Evolutionary conservation across 371 early-diverging fungal genomes (phyloP).

Genomic region (Mucor velutinosus): DNA sequence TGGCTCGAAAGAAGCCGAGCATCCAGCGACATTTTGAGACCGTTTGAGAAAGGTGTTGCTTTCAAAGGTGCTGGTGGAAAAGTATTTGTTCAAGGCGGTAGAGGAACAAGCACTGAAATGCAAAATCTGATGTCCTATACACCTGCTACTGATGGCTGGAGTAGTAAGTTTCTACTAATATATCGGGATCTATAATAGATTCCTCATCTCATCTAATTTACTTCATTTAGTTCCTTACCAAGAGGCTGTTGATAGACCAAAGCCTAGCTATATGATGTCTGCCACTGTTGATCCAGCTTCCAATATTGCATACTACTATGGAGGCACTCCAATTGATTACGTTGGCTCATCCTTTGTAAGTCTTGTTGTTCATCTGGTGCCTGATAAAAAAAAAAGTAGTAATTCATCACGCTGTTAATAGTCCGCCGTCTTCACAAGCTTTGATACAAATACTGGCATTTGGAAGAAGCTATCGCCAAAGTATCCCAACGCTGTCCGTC

Average conservation of each 20-base stretch:
- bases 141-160: constrained; percentile 15
- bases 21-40: neutral
- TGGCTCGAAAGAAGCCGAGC: constrained; percentile 19
- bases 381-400: neutral
- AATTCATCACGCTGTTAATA: constrained; percentile 2
- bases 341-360: neutral
- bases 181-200: neutral
- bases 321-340: constrained; percentile 29
- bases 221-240: neutral
- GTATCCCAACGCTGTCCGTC: constrained; percentile 29
- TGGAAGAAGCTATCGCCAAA: constrained; percentile 25
- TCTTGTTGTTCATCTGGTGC: neutral
- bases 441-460: constrained; percentile 17
- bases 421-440: constrained; percentile 30
- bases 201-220: neutral
- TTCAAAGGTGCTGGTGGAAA: constrained; percentile 18
- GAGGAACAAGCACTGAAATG: constrained; percentile 15
- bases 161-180: neutral
- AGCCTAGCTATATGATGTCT: constrained; percentile 32
- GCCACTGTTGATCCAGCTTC: constrained; percentile 27
- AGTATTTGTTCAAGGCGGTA: constrained; percentile 34
- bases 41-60: constrained; percentile 40
- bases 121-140: constrained; percentile 28
- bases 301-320: constrained; percentile 40
- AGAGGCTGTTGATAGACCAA: neutral